Conservation (phyloP, 805 yeast species). For the Maudiozyma serrabonitensis region DNA sequence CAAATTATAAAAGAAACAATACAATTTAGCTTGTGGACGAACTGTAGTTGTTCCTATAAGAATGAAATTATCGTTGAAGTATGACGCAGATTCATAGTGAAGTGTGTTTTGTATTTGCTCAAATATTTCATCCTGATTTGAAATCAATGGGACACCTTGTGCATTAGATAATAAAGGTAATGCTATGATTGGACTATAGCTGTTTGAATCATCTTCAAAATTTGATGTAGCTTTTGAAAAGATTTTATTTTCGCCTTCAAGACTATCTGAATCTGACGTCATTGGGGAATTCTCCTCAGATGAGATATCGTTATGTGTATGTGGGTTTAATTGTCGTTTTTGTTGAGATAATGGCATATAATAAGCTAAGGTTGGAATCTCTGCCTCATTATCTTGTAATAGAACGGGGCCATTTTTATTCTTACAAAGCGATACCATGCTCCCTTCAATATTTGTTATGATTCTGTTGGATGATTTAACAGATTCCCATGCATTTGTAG, state of each 20-base stretch:
- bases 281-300: background rate
- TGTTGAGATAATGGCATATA: constrained; percentile 5
- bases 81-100: constrained; percentile 48
- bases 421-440: constrained; percentile 10
- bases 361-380: constrained; percentile 19
- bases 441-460: constrained; percentile 17
- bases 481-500: constrained; percentile 25
- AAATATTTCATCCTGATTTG: constrained; percentile 11
- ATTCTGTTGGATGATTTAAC: constrained; percentile 7
- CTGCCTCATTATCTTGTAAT: constrained; percentile 18
- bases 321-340: background rate
- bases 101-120: constrained; percentile 30
- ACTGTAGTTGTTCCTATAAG: constrained; percentile 49
- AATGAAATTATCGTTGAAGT: constrained; percentile 57
- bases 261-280: background rate
- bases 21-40: constrained; percentile 22
- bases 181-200: constrained; percentile 23
- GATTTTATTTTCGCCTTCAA: background rate
- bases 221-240: no score
- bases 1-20: constrained; percentile 26
- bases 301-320: background rate
- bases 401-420: constrained; percentile 19
- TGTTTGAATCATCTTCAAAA: background rate
- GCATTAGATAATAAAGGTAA: constrained; percentile 28
- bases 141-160: constrained; percentile 25